Evolutionary conservation across 495 filamentous ascomycete genomes (phyloP), one percentile per base, ranked within the genome.

Genomic region (Daldinia loculata): DNA sequence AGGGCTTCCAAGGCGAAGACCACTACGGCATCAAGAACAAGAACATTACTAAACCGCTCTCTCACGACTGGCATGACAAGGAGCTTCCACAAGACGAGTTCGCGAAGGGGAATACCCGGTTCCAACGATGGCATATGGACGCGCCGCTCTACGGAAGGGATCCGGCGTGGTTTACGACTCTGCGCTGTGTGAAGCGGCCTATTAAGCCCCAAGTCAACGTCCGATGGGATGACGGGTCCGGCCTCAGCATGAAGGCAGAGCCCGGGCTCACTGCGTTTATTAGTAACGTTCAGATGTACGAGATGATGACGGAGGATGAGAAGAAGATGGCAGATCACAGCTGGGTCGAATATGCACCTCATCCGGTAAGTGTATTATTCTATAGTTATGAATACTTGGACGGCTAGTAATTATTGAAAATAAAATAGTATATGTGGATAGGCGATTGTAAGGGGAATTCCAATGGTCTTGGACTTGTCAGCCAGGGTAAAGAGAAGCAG

Each of bases 81-180:
- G 72, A 78, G 17, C 72, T 75, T 22, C 67, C 66, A 12, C 43
- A 53, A 15, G 74, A 76, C 15, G 75, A 77, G 32, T 77, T 79
- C 63, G 66, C 75, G 4, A 70, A 68, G 15, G 80, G 80, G 27
- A 71, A 81, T 30, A 79, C 76, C 4, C 77, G 80, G 27, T 83
- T 83, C 36, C 79, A 81, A 41, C 67, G 80, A 6, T 82, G 80
- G 80, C 81, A 83, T 57, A 81, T 83, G 27, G 81, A 82, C 70
- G 80, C 78, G 15, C 79, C 80, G n/a, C 70, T 82, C 7, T 82
- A 83, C 65, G 81, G 58, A 24, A 66, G 76, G n/a, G 77, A 83
- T 34, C 81, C 81, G 6, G 78, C 80, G 3, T 79, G 78, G 70
- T 81, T 82, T 61, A 82, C 81, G 0, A 80, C 80, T 11, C 71